These are phyloP conservation scores for Candida boleticola DNA, from an alignment of 805 yeast genomes.

Conservation along the genomic window DNA sequence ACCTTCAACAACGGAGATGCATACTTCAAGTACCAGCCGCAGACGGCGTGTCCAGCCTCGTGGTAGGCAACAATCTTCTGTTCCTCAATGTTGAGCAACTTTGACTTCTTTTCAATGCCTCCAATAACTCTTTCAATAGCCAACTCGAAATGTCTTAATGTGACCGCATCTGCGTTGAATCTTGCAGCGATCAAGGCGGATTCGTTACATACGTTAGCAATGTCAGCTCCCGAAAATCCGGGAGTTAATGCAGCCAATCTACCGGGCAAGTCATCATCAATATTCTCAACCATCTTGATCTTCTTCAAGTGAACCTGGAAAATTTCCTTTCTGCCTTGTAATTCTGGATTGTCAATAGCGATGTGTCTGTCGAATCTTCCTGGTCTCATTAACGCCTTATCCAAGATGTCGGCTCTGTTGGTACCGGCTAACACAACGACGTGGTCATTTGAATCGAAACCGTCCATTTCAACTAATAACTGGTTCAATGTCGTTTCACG, in stretches of 20 bases:
- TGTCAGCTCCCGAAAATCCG: conserved; percentile 98
- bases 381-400: conserved; percentile 90
- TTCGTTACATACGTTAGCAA: conserved; percentile 95
- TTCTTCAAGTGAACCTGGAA: conserved; percentile 82
- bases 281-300: conserved; percentile 53
- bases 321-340: conserved; percentile 92
- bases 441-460: conserved; percentile 86
- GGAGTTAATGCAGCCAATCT: conserved; percentile 94
- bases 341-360: conserved; percentile 87
- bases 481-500: conserved; percentile 96
- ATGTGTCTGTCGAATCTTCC: conserved; percentile 97
- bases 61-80: conserved; percentile 92
- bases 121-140: conserved; percentile 98
- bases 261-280: conserved; percentile 62
- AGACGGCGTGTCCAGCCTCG: conserved; percentile 98
- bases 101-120: conserved; percentile 88
- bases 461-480: conserved; percentile 97
- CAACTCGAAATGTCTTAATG: conserved; percentile 80
- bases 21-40: conserved; percentile 91
- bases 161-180: conserved; percentile 65
- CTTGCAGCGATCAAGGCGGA: conserved; percentile 98
- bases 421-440: conserved; percentile 98
- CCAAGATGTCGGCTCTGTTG: conserved; percentile 90
- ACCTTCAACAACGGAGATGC: conserved; percentile 96
- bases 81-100: conserved; percentile 80